Base-by-base conservation (phyloP, 768 basidiomycete species). In the Lentinula sp. region DNA sequence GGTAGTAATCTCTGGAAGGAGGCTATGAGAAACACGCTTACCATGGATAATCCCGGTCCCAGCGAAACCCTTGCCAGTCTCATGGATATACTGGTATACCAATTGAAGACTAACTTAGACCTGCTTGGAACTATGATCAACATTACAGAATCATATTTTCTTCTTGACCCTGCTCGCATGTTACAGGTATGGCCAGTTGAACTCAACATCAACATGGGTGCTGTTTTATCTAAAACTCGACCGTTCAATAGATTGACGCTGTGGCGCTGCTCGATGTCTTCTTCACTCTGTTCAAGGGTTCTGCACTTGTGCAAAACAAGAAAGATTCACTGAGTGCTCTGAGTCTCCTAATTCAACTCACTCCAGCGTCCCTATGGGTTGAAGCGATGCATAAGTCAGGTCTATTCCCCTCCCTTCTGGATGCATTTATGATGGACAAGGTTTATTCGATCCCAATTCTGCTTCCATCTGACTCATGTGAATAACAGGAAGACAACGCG, bases 121-220 rank as follows among this genome's bases (percentile, higher is more conserved):
- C 71, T 93, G 21, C 74, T 94, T 18, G 89, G 89, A 13, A 85
- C 79, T 57, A 79, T 86, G 31, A 83, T 83, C 16, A 75, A 74
- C 60, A 83, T 95, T 59, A 65, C 92, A 23, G 89, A 93, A 69
- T 86, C 88, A 5, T 95, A 94, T 69, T 75, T 91, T 61, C 70
- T 96, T n/a, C 76, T 91, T 16, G 88, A 91, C 70, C 83, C 84
- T 0, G 62, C 72, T 16, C 67, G 73, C 9, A 77, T 95, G 61
- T 70, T 93, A 51, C 82, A 86, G 76, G 93, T 91, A 63, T 60
- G 75, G 18, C 8, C 46, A 7, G 21, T 48, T 23, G 3, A 9
- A 21, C 28, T 35, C 18, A 13, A 40, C 34, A 8, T 28, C 28
- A 28, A 28, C 28, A 28, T 28, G 28, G 28, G 2, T 10, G 13